A percentile compares a stretch with the other conserved stretches of the same genome.
Conservation (phyloP, 148 eudicot species). For the Rhododendron molle region DNA sequence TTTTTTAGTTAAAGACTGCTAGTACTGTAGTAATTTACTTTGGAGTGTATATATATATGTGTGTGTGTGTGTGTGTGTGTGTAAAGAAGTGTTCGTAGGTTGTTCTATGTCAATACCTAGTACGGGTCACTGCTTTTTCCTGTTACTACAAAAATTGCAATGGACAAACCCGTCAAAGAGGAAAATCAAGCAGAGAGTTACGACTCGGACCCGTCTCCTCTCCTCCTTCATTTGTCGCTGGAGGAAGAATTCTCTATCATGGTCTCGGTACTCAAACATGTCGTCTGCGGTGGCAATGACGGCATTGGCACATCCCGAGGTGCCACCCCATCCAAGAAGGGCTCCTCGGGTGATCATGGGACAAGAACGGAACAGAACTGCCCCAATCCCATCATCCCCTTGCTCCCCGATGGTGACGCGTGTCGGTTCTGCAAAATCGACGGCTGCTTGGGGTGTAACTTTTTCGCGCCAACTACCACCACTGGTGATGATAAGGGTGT, state of each 20-base stretch:
- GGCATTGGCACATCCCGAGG: not conserved
- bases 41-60: too few species aligned
- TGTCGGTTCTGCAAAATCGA: conserved; percentile 15
- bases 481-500: not conserved
- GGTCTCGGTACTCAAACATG: conserved; percentile 39
- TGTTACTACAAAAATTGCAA: not conserved
- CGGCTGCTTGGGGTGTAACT: conserved; percentile 30
- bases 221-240: not conserved
- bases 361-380: not conserved
- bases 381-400: not conserved
- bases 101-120: too few species aligned
- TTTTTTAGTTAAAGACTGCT: too few species aligned
- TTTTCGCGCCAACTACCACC: not conserved
- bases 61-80: too few species aligned
- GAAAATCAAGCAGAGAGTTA: not conserved
- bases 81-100: too few species aligned
- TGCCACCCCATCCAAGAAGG: not conserved
- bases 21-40: too few species aligned
- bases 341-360: not conserved
- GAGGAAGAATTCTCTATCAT: conserved; percentile 37
- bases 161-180: not conserved
- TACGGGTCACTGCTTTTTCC: too few species aligned
- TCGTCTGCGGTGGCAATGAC: conserved; percentile 24
- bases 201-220: not conserved
- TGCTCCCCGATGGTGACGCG: not conserved